Percentiles rank a stretch among this genome's conserved stretches.
Conservation (phyloP, 1,284 basidiomycete species). For the Apiotrichum gamsii region DNA sequence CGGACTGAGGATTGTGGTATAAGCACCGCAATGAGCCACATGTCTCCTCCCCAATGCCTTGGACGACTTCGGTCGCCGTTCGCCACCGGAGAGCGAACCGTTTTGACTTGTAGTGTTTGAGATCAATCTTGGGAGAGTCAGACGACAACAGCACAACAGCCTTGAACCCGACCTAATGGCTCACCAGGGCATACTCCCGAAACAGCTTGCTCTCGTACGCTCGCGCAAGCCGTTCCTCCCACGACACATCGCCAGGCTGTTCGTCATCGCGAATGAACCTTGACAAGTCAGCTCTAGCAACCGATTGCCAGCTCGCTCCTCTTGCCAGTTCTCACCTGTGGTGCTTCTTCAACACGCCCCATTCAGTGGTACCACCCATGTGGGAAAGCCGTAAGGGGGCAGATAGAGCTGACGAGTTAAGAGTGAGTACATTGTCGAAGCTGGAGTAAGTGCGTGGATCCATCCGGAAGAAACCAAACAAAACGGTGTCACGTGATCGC, state of each 20-base stretch:
- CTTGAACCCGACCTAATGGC: conserved; percentile 3
- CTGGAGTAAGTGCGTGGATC: no score
- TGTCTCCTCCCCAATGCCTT: conserved; percentile 71
- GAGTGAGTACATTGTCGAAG: no score
- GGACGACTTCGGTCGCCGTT: conserved; percentile 78
- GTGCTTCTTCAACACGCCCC: conserved; percentile 50
- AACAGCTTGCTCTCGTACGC: conserved; percentile 83
- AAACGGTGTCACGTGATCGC: no score
- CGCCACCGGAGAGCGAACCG: conserved; percentile 87
- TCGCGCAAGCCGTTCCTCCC: conserved; percentile 73
- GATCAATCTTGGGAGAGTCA: conserved; percentile 56
- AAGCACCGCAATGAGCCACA: conserved; percentile 81
- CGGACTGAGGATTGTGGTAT: conserved; percentile 52
- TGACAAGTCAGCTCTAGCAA: neutral
- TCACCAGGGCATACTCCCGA: conserved; percentile 72
- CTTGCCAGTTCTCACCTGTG: conserved; percentile 46
- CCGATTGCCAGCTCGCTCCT: neutral
- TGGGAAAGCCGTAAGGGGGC: no score
- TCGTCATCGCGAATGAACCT: conserved; percentile 75
- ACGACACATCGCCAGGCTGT: conserved; percentile 49
- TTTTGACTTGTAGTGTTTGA: conserved; percentile 91
- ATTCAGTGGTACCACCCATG: conserved; percentile 28
- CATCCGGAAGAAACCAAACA: no score
- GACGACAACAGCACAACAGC: neutral
- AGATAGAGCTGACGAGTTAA: no score